Evolutionary conservation across 1,139 yeast genomes (phyloP).

Genomic region (Pichia norvegensis): DNA sequence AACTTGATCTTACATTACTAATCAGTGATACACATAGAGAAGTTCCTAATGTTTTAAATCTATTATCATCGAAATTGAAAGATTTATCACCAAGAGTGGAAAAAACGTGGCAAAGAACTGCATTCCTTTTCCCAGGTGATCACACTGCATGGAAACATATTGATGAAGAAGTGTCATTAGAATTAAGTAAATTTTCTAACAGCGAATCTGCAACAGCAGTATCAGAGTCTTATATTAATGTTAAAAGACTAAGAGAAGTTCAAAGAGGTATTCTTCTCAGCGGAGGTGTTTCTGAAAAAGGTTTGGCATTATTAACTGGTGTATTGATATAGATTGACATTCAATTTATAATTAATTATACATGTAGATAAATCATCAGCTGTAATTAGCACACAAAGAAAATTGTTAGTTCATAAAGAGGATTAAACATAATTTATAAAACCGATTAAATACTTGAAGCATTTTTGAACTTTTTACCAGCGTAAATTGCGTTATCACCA

Average conservation of each 20-base stretch:
- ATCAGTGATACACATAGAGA: slow-evolving; percentile 44
- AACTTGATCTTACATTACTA: slow-evolving; percentile 39
- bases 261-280: slow-evolving; percentile 53
- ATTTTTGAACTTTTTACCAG: slow-evolving; percentile 79
- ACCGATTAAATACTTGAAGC: slow-evolving; percentile 13
- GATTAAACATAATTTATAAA: not conserved
- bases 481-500: slow-evolving; percentile 90
- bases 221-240: slow-evolving; percentile 41
- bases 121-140: slow-evolving; percentile 67
- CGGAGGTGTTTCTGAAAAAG: slow-evolving; percentile 30
- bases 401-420: slow-evolving; percentile 36
- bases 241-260: slow-evolving; percentile 42
- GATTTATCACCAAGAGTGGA: slow-evolving; percentile 24
- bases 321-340: too few relatives aligned
- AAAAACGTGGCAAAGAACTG: slow-evolving; percentile 59
- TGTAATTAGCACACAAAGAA: slow-evolving; percentile 77
- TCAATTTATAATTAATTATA: too few relatives aligned
- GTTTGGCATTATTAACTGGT: slow-evolving; percentile 6
- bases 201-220: slow-evolving; percentile 46
- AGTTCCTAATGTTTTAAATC: slow-evolving; percentile 49
- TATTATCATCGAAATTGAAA: slow-evolving; percentile 36
- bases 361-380: not conserved
- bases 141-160: slow-evolving; percentile 60
- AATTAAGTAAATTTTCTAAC: slow-evolving; percentile 37
- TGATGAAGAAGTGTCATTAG: slow-evolving; percentile 45